Evolutionary conservation across 2,329 filamentous ascomycete species (phyloP).

Genomic region (Taxawa tesnikishii): DNA sequence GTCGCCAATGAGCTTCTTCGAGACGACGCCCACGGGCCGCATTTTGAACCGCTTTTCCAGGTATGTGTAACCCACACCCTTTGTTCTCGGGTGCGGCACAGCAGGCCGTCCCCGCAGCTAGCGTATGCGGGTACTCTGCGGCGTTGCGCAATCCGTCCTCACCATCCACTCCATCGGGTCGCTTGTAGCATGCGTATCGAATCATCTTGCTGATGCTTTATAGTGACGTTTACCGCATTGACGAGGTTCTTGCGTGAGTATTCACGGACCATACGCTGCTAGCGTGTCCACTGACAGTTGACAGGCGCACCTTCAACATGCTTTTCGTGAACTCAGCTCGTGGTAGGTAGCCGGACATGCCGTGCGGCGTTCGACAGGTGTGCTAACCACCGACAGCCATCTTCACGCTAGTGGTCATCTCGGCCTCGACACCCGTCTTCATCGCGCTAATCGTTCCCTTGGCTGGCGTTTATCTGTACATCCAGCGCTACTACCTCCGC

Average conservation of each 20-base stretch:
- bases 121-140: too few relatives aligned
- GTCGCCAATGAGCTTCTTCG: constrained; percentile 97
- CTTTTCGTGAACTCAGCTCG: constrained; percentile 38
- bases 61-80: constrained; percentile 30
- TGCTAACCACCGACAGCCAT: constrained; percentile 25
- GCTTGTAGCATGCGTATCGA: too few relatives aligned
- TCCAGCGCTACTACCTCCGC: constrained; percentile 92
- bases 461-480: constrained; percentile 70
- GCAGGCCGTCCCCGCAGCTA: too few relatives aligned
- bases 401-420: constrained; percentile 82
- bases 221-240: constrained; percentile 68
- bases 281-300: constrained; percentile 15
- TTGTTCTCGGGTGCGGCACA: not conserved
- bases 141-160: too few relatives aligned
- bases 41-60: constrained; percentile 95
- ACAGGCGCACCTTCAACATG: constrained; percentile 87
- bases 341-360: constrained; percentile 23
- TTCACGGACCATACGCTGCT: constrained; percentile 8
- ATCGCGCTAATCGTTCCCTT: constrained; percentile 71
- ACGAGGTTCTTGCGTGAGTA: constrained; percentile 71
- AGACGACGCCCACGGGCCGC: constrained; percentile 90
- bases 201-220: too few relatives aligned
- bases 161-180: too few relatives aligned
- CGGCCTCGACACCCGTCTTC: constrained; percentile 68
- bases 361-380: constrained; percentile 3